Evolutionary conservation across 1,284 basidiomycete species (phyloP), one percentile per base, ranked within the genome.

Genomic region (Chalciporus sp.): DNA sequence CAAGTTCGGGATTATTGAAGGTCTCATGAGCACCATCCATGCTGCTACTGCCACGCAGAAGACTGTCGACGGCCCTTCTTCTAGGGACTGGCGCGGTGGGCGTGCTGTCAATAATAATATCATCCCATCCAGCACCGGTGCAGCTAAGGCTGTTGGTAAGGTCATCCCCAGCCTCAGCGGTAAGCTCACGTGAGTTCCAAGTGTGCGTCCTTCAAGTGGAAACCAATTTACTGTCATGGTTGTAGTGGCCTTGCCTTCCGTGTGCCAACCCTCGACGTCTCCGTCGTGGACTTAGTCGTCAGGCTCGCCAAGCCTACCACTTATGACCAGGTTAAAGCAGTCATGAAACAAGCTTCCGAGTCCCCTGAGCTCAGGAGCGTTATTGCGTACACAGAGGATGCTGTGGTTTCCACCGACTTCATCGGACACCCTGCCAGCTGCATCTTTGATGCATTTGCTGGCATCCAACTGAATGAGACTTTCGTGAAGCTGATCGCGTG

Each of bases 61-160:
- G 88, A 98, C 96, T 64, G 96, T 98, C 68, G 95, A 98, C 67
- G 95, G 95, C 61, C 95, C 95, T 50, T 98, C 94, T 51, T 72
- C 83, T 81, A 98, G 94, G 80, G 92, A 94, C 79, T 92, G 94
- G 93, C 90, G 92, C 76, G 97, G 97, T 74, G 96, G 96, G 67
- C 97, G 96, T 81, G 87, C 89, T 68, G 95, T 96, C 61, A 89
- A 88, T 76, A 92, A 92, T 80, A 99, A 99, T 88, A 98, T 99
- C 79, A 99, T 99, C 74, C 96, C 96, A 56, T 98, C 96, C 28
- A 97, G 94, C 69, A 99, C 97, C 61, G 96, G 96, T 81, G 96
- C 96, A 61, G 97, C 97, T 76, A 99, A 99, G 85, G 94, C 95
- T 61, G 96, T 98, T 72, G 96, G 96, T 71, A 98, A 99, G 85